These are phyloP conservation scores for Thelonectria blattea DNA, from an alignment of 2,329 filamentous ascomycete genomes.

Conservation along the genomic window DNA sequence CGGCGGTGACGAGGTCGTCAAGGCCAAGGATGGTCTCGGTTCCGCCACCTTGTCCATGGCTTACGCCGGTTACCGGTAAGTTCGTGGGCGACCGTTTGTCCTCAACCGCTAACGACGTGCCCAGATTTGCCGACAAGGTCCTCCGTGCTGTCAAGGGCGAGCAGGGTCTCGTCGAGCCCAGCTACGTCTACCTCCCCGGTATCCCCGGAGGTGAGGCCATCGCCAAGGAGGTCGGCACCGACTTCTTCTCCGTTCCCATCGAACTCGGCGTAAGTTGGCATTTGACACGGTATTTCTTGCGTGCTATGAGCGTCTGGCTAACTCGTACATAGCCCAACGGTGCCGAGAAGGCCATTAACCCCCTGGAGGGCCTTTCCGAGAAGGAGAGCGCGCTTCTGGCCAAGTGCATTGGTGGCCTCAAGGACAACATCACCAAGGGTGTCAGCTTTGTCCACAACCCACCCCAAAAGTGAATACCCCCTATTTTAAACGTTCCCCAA, in stretches of 20 bases:
- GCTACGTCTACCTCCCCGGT: conserved; percentile 93
- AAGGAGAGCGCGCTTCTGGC: conserved; percentile 89
- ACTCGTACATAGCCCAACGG: conserved; percentile 69
- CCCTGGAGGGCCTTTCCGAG: conserved; percentile 77
- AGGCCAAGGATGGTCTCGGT: conserved; percentile 90
- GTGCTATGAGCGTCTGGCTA: conserved; percentile 36
- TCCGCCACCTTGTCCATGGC: conserved; percentile 95
- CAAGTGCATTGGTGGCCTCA: conserved; percentile 76
- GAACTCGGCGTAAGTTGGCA: conserved; percentile 83
- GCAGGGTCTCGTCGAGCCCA: conserved; percentile 92
- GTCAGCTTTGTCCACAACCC: conserved; percentile 87
- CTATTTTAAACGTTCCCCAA: conserved; percentile 28
- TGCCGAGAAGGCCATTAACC: conserved; percentile 83
- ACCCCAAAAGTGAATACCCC: conserved; percentile 77
- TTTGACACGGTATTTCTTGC: conserved; percentile 6
- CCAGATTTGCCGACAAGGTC: conserved; percentile 90
- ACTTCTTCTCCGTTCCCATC: conserved; percentile 96
- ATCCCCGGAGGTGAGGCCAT: conserved; percentile 87
- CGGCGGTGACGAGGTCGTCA: conserved; percentile 95
- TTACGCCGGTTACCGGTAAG: conserved; percentile 89
- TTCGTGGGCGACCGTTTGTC: neutral
- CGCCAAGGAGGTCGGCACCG: conserved; percentile 79
- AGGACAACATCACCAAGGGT: conserved; percentile 94
- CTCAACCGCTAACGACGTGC: neutral
- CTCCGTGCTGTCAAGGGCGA: conserved; percentile 88